Evolutionary conservation across 148 eudicot species (phyloP), one percentile per base, ranked within the genome.

Genomic region (Rhododendron simsii): DNA sequence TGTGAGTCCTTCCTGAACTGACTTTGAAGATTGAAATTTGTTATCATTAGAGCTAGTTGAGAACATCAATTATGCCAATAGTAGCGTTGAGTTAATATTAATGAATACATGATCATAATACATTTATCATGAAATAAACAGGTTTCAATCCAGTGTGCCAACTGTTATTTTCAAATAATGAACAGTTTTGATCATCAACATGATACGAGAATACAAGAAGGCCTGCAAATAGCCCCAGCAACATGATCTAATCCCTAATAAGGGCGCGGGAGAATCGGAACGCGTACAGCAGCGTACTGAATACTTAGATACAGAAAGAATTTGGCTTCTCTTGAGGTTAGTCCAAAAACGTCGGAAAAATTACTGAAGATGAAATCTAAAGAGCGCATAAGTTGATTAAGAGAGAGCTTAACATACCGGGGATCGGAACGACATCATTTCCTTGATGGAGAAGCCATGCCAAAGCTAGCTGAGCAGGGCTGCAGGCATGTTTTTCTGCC

Each of bases 361-460:
- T 23, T 23, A 23, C 28, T n/a, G 44, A 23, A 63, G 35, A 61
- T 15, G n/a, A 28, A 65, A 13, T 26, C 47, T 11, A 83, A 83
- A 44, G 16, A 47, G 26, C 33, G 16, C 20, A 47, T 39, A 85
- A 30, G 1, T 63, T 63, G 30, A 63, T 63, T 63, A 30, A 63
- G n/a, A n/a, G 71, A 7, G 28, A 7, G n/a, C 28, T 63, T 63
- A 30, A 63, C 80, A n/a, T 79, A 87, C 93, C 93, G 1, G 93
- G 93, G 67, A 91, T 90, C 1, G 92, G 93, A 41, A 88, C 86
- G 7, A 90, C 76, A 71, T 91, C 89, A 79, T 89, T 81, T 48
- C 91, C 88, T 83, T 90, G 93, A 81, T 89, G 90, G 75, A 85
- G 90, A 85, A 90, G 78, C 93, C 92, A 91, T 50, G 93, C 91